A percentile compares a stretch with the other conserved stretches of the same genome.
Conservation (phyloP, 805 yeast genomes). For the Saturnispora silvae region DNA sequence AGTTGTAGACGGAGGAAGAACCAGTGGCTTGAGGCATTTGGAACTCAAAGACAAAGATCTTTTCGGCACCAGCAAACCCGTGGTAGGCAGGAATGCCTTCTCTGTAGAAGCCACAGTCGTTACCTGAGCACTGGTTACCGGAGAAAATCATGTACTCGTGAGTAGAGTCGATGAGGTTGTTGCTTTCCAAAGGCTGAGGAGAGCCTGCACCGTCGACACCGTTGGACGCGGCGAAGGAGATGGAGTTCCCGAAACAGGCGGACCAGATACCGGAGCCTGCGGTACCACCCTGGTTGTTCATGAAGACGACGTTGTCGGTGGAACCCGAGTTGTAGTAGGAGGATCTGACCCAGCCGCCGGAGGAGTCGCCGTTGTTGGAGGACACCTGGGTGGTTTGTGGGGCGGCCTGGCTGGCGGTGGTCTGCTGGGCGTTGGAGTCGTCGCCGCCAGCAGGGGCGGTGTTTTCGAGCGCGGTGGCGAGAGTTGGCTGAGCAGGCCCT, state of each 20-base stretch:
- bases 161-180: conserved; percentile 52
- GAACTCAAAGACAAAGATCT: conserved; percentile 90
- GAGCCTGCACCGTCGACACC: conserved; percentile 64
- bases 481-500: conserved; percentile 8
- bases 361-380: conserved; percentile 26
- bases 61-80: conserved; percentile 77
- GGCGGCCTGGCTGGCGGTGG: background rate
- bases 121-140: conserved; percentile 45
- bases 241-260: conserved; percentile 79
- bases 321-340: conserved; percentile 61
- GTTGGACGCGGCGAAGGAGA: conserved; percentile 73
- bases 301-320: conserved; percentile 62
- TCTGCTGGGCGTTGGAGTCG: conserved; percentile 18
- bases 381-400: conserved; percentile 22
- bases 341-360: conserved; percentile 58
- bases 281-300: conserved; percentile 82
- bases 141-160: conserved; percentile 78
- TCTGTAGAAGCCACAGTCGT: conserved; percentile 80
- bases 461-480: conserved; percentile 15
- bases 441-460: conserved; percentile 23
- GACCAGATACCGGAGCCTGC: conserved; percentile 85
- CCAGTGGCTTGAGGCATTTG: conserved; percentile 67
- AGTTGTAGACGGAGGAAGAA: conserved; percentile 26
- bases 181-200: conserved; percentile 59
- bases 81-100: conserved; percentile 83